Evolutionary conservation across 2,329 filamentous ascomycete species (phyloP).

Genomic region (Penicillium sp.): DNA sequence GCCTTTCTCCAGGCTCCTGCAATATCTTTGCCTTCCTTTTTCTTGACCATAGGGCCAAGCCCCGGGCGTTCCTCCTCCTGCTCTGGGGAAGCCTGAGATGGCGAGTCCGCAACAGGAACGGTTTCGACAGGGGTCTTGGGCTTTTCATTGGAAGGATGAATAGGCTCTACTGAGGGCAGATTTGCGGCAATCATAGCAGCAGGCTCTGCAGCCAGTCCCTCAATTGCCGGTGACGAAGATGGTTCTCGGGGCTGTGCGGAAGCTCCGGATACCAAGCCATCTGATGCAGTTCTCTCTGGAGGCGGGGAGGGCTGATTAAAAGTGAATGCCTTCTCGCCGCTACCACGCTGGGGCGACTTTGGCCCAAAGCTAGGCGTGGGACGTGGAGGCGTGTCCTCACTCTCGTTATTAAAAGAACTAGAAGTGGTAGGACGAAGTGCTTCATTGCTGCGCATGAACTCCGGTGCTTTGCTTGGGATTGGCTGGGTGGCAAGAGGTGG

Average conservation of each 20-base stretch:
- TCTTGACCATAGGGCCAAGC: conserved; percentile 86
- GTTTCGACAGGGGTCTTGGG: conserved; percentile 9
- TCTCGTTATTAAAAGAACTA: conserved; percentile 26
- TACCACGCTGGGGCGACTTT: conserved; percentile 30
- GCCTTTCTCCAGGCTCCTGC: conserved; percentile 77
- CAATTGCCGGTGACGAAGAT: conserved; percentile 10
- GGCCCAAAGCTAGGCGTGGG: conserved; percentile 29
- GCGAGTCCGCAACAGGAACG: conserved; percentile 8
- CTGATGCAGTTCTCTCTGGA: conserved; percentile 10
- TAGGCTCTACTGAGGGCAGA: conserved; percentile 5
- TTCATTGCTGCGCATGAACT: conserved; percentile 26
- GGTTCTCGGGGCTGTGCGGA: conserved; percentile 20
- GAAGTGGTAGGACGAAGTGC: conserved; percentile 32
- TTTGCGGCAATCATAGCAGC: conserved; percentile 14
- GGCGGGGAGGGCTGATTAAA: conserved; percentile 9
- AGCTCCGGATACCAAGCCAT: conserved; percentile 17
- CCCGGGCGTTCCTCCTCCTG: conserved; percentile 63
- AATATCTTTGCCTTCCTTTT: conserved; percentile 69
- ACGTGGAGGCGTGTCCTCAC: conserved; percentile 17
- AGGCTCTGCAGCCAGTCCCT: conserved; percentile 16
- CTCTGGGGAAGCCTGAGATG: conserved; percentile 14
- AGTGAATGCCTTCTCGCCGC: conserved; percentile 31
- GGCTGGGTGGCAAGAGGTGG: conserved; percentile 12
- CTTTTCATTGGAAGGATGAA: conserved; percentile 6
- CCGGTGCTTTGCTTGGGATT: conserved; percentile 12